Base-by-base conservation (phyloP, 306 rosid species). In the Hippophae gyantsensis region DNA sequence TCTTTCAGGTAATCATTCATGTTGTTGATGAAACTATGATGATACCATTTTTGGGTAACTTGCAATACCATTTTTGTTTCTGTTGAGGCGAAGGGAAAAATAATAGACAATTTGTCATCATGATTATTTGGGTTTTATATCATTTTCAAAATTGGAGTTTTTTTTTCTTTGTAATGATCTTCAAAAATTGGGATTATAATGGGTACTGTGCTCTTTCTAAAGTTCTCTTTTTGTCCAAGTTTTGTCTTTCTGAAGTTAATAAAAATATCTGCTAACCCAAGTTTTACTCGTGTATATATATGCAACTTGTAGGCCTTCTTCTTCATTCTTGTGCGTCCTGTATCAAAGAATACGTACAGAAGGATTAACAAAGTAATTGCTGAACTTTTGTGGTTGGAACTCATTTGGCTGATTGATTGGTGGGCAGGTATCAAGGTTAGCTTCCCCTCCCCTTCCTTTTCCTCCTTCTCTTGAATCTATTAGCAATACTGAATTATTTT, bases 341-440 rank as follows among this genome's bases (percentile, higher is more conserved):
- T 86, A 12, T 81, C 97, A 53, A 87, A 68, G 76, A 68, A 44
- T 27, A 51, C 53, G 51, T 78, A 79, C 57, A 79, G 87, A 72
- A 90, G 62, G 75, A 67, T 81, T 64, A 87, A 90, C 78, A 85
- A 79, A 81, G 66, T 74, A 65, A 76, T 87, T 44, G 83, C 84
- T 32, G 95, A 90, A 71, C 70, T 77, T 61, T 67, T 90, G 56
- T 87, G 97, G 97, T 66, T 90, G 70, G 85, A 90, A 65, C 86
- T 85, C 71, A 64, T 87, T 64, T 90, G 90, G 81, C 92, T 90
- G 32, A 53, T 87, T 64, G 95, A 90, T 79, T 90, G 97, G 97
- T 85, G 97, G 96, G 92, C 87, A 10, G 83, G 80, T 13, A 56
- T 79, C 72, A 83, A 85, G 97, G 97, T 84, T 49, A 45, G 70